Evolutionary conservation across 345 rosid species (phyloP).

Genomic region (Lumnitzera racemosa): DNA sequence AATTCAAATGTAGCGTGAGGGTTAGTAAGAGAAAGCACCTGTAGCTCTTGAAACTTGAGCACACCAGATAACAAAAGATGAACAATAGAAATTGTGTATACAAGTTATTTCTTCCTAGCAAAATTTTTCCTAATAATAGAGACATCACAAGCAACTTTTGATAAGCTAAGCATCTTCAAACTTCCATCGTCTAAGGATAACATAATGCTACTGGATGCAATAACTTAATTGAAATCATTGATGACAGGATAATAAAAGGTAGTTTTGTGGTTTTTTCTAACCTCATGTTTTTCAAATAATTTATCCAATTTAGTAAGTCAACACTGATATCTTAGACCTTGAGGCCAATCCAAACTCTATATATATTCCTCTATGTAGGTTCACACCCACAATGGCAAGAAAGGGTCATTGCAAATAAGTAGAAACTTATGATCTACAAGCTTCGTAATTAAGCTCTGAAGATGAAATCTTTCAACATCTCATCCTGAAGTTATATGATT

Average conservation of each 20-base stretch:
- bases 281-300: too few relatives aligned
- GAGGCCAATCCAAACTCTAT: slow-evolving; percentile 62
- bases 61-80: slow-evolving; percentile 43
- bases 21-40: slow-evolving; percentile 24
- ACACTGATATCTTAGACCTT: slow-evolving; percentile 56
- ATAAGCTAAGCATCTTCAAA: slow-evolving; percentile 62
- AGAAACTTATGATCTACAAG: slow-evolving; percentile 6
- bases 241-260: too few relatives aligned
- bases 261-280: too few relatives aligned
- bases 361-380: slow-evolving; percentile 53
- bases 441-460: background rate
- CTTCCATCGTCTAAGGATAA: slow-evolving; percentile 75
- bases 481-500: background rate
- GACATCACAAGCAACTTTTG: slow-evolving; percentile 65
- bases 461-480: background rate
- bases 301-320: background rate
- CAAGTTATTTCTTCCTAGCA: slow-evolving; percentile 52
- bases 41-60: slow-evolving; percentile 75
- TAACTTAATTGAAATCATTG: too few relatives aligned
- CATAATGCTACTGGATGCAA: slow-evolving; percentile 45
- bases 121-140: slow-evolving; percentile 61
- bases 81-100: slow-evolving; percentile 52
- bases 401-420: slow-evolving; percentile 64
- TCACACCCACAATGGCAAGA: slow-evolving; percentile 68
- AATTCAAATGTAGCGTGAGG: background rate